phyloP scores from a whole-genome alignment of 768 basidiomycete species.

The Mycena indigotica region DNA sequence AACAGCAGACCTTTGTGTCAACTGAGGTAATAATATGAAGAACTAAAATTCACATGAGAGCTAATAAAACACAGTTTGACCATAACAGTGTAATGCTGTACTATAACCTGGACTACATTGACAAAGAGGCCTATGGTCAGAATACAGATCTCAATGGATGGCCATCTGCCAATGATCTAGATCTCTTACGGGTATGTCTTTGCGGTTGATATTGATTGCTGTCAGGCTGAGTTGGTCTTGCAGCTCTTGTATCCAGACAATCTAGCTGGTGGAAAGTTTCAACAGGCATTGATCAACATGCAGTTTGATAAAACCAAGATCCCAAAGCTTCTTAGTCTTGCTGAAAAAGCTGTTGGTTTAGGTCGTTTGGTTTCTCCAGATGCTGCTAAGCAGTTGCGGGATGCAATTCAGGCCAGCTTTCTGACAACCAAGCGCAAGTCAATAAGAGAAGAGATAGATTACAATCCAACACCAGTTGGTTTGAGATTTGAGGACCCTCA shows the following conservation, averaged over 20 bases:
- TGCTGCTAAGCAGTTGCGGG: not conserved
- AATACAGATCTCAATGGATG: not conserved
- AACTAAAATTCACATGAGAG: no score
- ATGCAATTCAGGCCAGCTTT: not conserved
- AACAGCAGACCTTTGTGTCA: not conserved
- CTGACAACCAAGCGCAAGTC: not conserved
- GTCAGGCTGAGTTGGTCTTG: no score
- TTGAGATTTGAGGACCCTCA: not conserved
- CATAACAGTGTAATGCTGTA: slow-evolving; percentile 10
- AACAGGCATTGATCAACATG: no score
- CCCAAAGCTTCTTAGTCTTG: no score
- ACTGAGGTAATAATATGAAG: no score
- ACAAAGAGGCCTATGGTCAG: not conserved
- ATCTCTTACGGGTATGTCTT: not conserved
- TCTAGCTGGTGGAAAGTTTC: no score
- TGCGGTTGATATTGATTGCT: not conserved
- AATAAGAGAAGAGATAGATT: not conserved
- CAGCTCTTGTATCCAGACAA: no score
- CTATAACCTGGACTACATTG: not conserved
- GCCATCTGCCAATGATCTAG: slow-evolving; percentile 5
- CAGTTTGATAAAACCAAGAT: no score
- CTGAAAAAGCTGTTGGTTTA: not conserved
- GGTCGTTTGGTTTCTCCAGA: not conserved
- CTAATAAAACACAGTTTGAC: slow-evolving; percentile 14
- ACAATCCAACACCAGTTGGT: not conserved